Percentiles rank a stretch among this genome's conserved stretches.
Evolutionary conservation across 2,329 filamentous ascomycete genomes (phyloP).

Genomic region (Aspergillus awamori): DNA sequence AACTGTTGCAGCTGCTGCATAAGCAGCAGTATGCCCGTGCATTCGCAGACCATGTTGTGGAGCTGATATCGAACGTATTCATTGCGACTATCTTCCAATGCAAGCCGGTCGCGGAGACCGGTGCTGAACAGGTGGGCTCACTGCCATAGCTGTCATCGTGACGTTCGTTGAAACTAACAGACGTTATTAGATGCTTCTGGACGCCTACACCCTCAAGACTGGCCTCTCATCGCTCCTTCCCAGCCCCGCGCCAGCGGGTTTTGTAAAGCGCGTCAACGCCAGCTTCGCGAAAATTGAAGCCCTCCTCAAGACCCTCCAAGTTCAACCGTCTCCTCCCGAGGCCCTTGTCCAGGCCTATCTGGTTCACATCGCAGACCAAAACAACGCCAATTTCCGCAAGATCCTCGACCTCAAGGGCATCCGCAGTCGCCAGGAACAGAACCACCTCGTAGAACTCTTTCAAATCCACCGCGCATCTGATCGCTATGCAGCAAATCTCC

Average conservation of each 20-base stretch:
- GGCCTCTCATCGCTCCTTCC: constrained; percentile 53
- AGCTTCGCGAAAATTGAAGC: constrained; percentile 87
- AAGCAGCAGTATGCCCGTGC: constrained; percentile 94
- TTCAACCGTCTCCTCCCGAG: constrained; percentile 86
- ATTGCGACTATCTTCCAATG: constrained; percentile 84
- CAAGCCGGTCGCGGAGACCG: constrained; percentile 87
- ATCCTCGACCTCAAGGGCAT: constrained; percentile 95
- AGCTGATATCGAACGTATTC: constrained; percentile 78
- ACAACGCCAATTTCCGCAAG: constrained; percentile 93
- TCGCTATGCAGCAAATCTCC: constrained; percentile 67
- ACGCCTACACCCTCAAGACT: constrained; percentile 73
- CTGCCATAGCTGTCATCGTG: not conserved
- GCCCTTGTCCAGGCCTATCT: constrained; percentile 95
- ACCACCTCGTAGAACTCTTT: constrained; percentile 84
- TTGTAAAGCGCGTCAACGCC: constrained; percentile 81
- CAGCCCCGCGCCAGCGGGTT: constrained; percentile 65
- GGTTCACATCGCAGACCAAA: constrained; percentile 92
- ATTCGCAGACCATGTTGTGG: constrained; percentile 94
- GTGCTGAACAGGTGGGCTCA: constrained; percentile 76
- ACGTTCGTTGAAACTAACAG: constrained; percentile 13
- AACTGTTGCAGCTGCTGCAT: constrained; percentile 75
- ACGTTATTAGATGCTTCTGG: constrained; percentile 76
- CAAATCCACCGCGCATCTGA: constrained; percentile 75
- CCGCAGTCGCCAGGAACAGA: constrained; percentile 74
- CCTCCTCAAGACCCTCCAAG: constrained; percentile 93